A percentile compares a stretch with the other conserved stretches of the same genome.
These are phyloP conservation scores for Dactylonectria estremocensis DNA, from an alignment of 2,329 filamentous ascomycete genomes.

Conservation along the genomic window DNA sequence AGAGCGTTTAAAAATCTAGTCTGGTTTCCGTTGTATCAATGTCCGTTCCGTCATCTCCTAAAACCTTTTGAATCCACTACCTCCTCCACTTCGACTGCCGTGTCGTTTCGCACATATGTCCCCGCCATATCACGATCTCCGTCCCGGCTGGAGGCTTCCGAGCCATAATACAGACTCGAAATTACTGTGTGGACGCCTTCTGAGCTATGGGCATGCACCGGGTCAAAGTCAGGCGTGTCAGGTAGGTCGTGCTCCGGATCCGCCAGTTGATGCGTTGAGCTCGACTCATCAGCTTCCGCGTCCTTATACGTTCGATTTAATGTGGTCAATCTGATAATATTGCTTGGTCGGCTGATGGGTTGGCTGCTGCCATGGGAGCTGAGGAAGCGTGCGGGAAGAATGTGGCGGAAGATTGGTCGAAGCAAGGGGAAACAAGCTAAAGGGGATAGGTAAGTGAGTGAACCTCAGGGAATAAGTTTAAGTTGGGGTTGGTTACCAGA, in stretches of 20 bases:
- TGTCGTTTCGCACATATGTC: constrained; percentile 38
- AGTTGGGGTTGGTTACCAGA: constrained; percentile 28
- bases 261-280: constrained; percentile 42
- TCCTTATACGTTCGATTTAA: constrained; percentile 40
- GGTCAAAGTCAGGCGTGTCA: constrained; percentile 33
- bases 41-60: neutral
- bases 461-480: too few relatives aligned
- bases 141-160: too few relatives aligned
- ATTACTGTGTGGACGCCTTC: constrained; percentile 34
- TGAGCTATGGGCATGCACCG: neutral
- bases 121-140: constrained; percentile 23
- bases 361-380: constrained; percentile 42
- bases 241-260: constrained; percentile 33
- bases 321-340: too few relatives aligned
- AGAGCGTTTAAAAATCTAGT: too few relatives aligned
- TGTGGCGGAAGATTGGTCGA: constrained; percentile 41
- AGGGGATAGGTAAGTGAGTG: neutral
- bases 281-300: constrained; percentile 40
- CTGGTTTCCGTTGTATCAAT: too few relatives aligned
- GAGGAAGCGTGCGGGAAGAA: constrained; percentile 43
- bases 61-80: neutral
- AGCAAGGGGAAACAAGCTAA: constrained; percentile 44
- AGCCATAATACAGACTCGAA: constrained; percentile 23
- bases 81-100: constrained; percentile 37
- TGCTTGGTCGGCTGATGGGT: too few relatives aligned